Evolutionary conservation across 2,329 filamentous ascomycete species (phyloP).

Genomic region (Exutisphaerella laricina): DNA sequence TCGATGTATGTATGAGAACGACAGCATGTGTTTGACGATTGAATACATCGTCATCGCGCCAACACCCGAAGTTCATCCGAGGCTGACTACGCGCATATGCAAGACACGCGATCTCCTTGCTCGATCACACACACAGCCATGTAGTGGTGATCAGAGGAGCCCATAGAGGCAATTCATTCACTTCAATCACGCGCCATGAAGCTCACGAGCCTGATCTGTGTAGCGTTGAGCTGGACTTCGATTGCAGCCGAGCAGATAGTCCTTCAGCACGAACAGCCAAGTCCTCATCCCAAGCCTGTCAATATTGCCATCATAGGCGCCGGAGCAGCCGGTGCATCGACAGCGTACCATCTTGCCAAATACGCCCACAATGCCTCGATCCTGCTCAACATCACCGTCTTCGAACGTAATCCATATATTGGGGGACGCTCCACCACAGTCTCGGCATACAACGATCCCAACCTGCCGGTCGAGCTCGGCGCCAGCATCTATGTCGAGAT

Average conservation of each 20-base stretch:
- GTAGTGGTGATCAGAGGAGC: too few relatives aligned
- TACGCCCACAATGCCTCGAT: slow-evolving; percentile 59
- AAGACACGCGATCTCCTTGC: too few relatives aligned
- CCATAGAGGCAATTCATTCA: slow-evolving; percentile 2
- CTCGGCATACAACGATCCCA: slow-evolving; percentile 62
- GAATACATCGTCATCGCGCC: too few relatives aligned
- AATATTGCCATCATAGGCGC: slow-evolving; percentile 49
- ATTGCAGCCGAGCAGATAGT: slow-evolving; percentile 11
- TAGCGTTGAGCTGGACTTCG: slow-evolving; percentile 1
- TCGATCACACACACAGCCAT: too few relatives aligned
- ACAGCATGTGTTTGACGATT: too few relatives aligned
- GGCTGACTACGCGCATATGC: too few relatives aligned
- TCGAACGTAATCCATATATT: slow-evolving; percentile 70
- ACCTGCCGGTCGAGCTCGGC: slow-evolving; percentile 73
- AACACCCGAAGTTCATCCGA: too few relatives aligned
- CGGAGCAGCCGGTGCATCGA: slow-evolving; percentile 78
- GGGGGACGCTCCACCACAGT: slow-evolving; percentile 87
- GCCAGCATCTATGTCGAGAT: slow-evolving; percentile 85
- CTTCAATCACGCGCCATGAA: slow-evolving; percentile 6
- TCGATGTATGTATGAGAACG: too few relatives aligned
- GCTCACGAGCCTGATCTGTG: background rate
- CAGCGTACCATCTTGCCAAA: slow-evolving; percentile 74
- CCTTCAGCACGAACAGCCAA: slow-evolving; percentile 9
- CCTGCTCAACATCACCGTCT: slow-evolving; percentile 74
- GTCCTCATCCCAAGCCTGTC: slow-evolving; percentile 5